Base-by-base conservation (phyloP, 352 stramenopile genomes). In the Phytopythium ostracodes region DNA sequence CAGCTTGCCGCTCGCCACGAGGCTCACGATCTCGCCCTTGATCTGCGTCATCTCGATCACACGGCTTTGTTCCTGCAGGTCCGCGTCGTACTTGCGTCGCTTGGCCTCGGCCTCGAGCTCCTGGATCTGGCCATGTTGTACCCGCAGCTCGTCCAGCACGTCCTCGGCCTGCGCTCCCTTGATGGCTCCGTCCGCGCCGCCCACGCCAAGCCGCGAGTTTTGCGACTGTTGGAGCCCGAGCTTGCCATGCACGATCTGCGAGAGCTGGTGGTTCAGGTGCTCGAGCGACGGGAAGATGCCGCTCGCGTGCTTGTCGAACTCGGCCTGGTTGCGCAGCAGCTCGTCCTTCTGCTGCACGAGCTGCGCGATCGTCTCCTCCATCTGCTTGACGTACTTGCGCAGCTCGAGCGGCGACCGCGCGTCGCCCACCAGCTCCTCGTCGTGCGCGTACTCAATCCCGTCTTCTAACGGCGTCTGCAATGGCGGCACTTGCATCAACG, bases 301-400 rank as follows among this genome's bases (percentile, higher is more conserved):
- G 31, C 81, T 91, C n/a, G 84, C 84, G 55, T 92, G 84, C 62
- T 90, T 88, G 60, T 92, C 84, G 56, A 92, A 92, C 71, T 90
- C 81, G 2, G 71, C 79, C 55, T 91, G 84, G 63, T 92, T 92
- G 27, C 79, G 68, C 62, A 90, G 38, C 44, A 92, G 47, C 60
- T 90, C 84, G 52, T 89, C 81, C 60, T 89, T 89, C 59, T 92
- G 81, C 61, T 89, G 77, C 56, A 89, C 81, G 24, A 92, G 66
- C 66, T 89, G 79, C 18, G 79, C 79, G 36, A 92, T 89, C 7
- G 84, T 92, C 51, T 82, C 79, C 63, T 92, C 81, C 81, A 92
- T 90, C 58, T 92, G 84, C 59, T 84, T 80, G 54, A 91, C 78
- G 62, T 91, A 92, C 46, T 69, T 88, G 50, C 71, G 76, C 57